These are phyloP conservation scores for Rosa rugosa DNA, from an alignment of 306 rosid genomes.

Conservation along the genomic window DNA sequence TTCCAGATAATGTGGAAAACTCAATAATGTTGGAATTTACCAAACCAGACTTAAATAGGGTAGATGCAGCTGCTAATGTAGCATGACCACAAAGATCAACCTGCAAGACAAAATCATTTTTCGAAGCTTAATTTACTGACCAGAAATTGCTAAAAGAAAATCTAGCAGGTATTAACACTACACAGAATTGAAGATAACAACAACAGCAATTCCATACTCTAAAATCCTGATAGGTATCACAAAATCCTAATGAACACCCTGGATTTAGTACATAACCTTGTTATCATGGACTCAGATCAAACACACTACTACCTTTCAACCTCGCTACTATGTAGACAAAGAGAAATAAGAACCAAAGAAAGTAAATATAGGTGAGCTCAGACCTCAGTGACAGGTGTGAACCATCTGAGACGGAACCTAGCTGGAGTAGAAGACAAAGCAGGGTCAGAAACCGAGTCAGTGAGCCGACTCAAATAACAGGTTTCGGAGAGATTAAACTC, in stretches of 20 bases:
- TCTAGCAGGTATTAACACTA: not conserved
- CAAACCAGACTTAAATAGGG: conserved; percentile 49
- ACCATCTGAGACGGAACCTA: conserved; percentile 75
- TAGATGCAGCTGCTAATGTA: conserved; percentile 71
- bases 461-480: conserved; percentile 38
- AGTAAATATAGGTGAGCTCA: not conserved
- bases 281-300: not conserved
- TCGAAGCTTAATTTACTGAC: not conserved
- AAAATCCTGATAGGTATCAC: not conserved
- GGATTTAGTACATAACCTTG: not conserved
- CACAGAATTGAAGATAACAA: not conserved
- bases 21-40: conserved; percentile 42
- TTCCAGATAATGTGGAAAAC: conserved; percentile 61
- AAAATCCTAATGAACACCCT: not conserved
- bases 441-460: conserved; percentile 21
- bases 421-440: conserved; percentile 28
- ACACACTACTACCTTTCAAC: not conserved
- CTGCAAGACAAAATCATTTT: not conserved
- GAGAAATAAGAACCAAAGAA: not conserved
- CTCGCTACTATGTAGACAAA: not conserved
- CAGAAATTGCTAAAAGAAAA: not conserved
- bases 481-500: conserved; percentile 64
- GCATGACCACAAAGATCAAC: conserved; percentile 74
- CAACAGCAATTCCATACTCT: not conserved
- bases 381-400: conserved; percentile 70